phyloP scores from a whole-genome alignment of 768 basidiomycete species.

The Galerina marginata region DNA sequence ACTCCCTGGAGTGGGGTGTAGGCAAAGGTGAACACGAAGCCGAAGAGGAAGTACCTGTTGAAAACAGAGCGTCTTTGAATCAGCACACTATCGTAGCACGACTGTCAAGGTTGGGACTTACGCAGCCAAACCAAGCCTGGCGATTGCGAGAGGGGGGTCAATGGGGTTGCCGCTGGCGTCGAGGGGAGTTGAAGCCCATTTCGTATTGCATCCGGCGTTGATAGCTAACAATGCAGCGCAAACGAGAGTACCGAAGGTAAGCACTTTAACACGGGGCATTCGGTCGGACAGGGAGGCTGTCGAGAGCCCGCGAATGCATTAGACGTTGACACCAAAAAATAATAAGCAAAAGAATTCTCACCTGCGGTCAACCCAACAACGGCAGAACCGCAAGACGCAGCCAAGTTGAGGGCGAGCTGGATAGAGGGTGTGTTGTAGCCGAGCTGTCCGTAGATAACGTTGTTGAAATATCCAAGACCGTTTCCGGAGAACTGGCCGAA shows the following conservation, averaged over 20 bases:
- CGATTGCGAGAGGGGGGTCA: not conserved
- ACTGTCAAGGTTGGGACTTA: not conserved
- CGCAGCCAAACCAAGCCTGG: slow-evolving; percentile 2
- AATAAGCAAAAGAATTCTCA: not conserved
- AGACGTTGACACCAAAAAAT: not conserved
- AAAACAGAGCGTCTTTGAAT: not conserved
- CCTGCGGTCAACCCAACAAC: slow-evolving; percentile 4
- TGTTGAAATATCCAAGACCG: slow-evolving; percentile 47
- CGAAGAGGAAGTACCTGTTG: slow-evolving; percentile 45
- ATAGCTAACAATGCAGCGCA: slow-evolving; percentile 44
- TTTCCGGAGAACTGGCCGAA: slow-evolving; percentile 65
- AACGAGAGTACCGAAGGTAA: slow-evolving; percentile 48
- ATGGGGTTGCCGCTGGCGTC: slow-evolving; percentile 1
- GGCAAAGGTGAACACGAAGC: slow-evolving; percentile 56
- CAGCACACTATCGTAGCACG: not conserved
- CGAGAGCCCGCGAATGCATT: not conserved
- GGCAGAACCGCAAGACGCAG: slow-evolving; percentile 1
- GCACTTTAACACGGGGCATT: slow-evolving; percentile 4
- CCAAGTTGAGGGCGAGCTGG: slow-evolving; percentile 1
- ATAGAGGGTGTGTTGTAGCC: not conserved
- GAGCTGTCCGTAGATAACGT: slow-evolving; percentile 1
- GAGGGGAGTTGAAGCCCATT: not conserved
- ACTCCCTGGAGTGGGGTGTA: slow-evolving; percentile 66
- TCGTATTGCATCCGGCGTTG: slow-evolving; percentile 37
- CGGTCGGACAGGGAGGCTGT: not conserved